These are phyloP conservation scores for Boeremia lycopersici DNA, from an alignment of 2,329 filamentous ascomycete species.

Conservation along the genomic window DNA sequence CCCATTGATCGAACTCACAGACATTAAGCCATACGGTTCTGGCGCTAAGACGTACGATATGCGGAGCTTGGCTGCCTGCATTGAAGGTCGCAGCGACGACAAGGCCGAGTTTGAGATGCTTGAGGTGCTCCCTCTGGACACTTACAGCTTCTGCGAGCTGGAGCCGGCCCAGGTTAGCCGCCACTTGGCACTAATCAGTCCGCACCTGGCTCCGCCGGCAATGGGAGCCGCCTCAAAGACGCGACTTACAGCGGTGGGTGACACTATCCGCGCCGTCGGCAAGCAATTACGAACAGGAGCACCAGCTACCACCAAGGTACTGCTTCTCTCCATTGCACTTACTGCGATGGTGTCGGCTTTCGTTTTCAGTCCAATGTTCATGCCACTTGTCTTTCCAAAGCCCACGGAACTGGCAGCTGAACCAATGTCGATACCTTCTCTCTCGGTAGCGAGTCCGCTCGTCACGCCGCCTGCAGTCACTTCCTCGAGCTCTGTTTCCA, in stretches of 20 bases:
- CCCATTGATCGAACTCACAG: constrained; percentile 40
- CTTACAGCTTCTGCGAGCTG: constrained; percentile 41
- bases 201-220: constrained; percentile 22
- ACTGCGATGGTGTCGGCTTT: constrained; percentile 25
- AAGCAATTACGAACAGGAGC: constrained; percentile 19
- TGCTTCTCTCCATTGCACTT: constrained; percentile 21
- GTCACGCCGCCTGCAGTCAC: constrained; percentile 8
- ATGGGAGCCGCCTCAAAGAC: constrained; percentile 3
- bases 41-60: constrained; percentile 26
- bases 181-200: constrained; percentile 44
- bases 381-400: constrained; percentile 18
- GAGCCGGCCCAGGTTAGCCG: constrained; percentile 46
- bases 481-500: constrained; percentile 6
- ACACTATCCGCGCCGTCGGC: constrained; percentile 7
- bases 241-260: constrained; percentile 6
- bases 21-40: constrained; percentile 34
- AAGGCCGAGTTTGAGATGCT: constrained; percentile 32
- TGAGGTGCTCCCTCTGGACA: constrained; percentile 42
- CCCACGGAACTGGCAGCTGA: constrained; percentile 6
- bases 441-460: background rate
- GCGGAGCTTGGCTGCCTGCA: constrained; percentile 34
- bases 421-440: constrained; percentile 7
- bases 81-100: constrained; percentile 37
- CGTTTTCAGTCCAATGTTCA: constrained; percentile 20
- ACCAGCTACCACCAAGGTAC: constrained; percentile 1